These are phyloP conservation scores for Lactarius indigo DNA, from an alignment of 768 basidiomycete genomes.

Conservation along the genomic window DNA sequence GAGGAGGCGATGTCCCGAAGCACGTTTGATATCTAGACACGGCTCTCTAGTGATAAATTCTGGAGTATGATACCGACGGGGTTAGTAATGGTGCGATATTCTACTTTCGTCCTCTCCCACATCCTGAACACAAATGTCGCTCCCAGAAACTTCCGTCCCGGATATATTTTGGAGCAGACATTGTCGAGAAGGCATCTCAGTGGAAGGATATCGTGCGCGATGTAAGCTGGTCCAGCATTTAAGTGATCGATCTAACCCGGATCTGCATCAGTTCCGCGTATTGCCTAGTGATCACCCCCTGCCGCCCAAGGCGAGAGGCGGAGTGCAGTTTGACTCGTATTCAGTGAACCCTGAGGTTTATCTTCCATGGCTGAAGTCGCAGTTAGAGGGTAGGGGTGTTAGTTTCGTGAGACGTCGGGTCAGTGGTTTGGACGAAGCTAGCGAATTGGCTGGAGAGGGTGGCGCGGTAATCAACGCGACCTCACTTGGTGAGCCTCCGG, in stretches of 20 bases:
- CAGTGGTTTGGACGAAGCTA: conserved; percentile 44
- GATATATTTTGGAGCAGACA: conserved; percentile 31
- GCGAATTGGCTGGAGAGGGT: conserved; percentile 35
- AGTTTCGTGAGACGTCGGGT: conserved; percentile 43
- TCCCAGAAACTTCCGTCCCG: conserved; percentile 38
- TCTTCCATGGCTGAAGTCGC: conserved; percentile 45
- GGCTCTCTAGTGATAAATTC: conserved; percentile 38
- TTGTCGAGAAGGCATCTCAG: conserved; percentile 33
- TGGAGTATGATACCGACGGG: conserved; percentile 47
- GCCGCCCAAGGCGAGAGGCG: conserved; percentile 35
- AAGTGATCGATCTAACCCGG: background rate
- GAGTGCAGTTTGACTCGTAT: conserved; percentile 44
- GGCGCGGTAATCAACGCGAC: conserved; percentile 55
- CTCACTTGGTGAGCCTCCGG: conserved; percentile 42
- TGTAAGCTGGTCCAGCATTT: conserved; percentile 30
- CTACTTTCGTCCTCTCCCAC: background rate
- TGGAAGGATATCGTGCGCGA: conserved; percentile 39
- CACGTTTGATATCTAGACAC: background rate
- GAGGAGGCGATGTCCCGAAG: background rate
- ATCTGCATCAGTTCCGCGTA: conserved; percentile 17
- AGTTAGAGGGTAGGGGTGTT: conserved; percentile 40
- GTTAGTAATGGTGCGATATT: conserved; percentile 36
- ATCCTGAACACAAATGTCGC: background rate
- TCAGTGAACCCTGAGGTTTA: conserved; percentile 51
- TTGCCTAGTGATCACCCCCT: conserved; percentile 34